phyloP scores from a whole-genome alignment of 106 monocot species.

The Acanthochlamys bracteata region DNA sequence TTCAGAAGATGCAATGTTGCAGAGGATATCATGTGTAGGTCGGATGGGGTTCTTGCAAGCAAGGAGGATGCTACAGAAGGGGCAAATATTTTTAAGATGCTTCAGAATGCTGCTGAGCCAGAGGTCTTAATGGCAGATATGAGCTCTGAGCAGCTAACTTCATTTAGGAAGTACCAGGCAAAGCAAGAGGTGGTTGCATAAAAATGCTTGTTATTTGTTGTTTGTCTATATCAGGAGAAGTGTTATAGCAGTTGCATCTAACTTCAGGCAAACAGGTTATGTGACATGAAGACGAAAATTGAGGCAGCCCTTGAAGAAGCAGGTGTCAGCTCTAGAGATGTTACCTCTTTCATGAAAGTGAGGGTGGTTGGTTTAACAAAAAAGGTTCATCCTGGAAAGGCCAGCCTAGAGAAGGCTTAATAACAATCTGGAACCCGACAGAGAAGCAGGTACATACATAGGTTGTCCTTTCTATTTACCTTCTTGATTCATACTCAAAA shows the following conservation, averaged over 20 bases:
- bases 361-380: slow-evolving; percentile 52
- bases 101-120: slow-evolving; percentile 76
- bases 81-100: slow-evolving; percentile 55
- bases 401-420: slow-evolving; percentile 38
- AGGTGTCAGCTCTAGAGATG: slow-evolving; percentile 64
- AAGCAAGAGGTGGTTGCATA: slow-evolving; percentile 50
- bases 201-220: neutral
- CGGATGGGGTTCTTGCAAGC: slow-evolving; percentile 23
- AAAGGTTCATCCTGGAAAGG: slow-evolving; percentile 31
- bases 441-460: slow-evolving; percentile 53
- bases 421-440: slow-evolving; percentile 94
- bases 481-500: too few relatives aligned
- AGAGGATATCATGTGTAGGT: slow-evolving; percentile 63
- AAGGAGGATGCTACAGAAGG: slow-evolving; percentile 64
- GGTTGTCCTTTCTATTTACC: neutral
- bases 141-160: slow-evolving; percentile 72
- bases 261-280: slow-evolving; percentile 54
- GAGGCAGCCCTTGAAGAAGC: slow-evolving; percentile 78
- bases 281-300: slow-evolving; percentile 48
- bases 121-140: slow-evolving; percentile 84
- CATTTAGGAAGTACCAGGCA: slow-evolving; percentile 57
- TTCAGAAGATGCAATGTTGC: slow-evolving; percentile 49
- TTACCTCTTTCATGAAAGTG: slow-evolving; percentile 83
- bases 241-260: neutral
- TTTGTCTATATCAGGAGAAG: neutral